Evolutionary conservation across 495 filamentous ascomycete species (phyloP).

Genomic region (Talaromyces thailandensis): DNA sequence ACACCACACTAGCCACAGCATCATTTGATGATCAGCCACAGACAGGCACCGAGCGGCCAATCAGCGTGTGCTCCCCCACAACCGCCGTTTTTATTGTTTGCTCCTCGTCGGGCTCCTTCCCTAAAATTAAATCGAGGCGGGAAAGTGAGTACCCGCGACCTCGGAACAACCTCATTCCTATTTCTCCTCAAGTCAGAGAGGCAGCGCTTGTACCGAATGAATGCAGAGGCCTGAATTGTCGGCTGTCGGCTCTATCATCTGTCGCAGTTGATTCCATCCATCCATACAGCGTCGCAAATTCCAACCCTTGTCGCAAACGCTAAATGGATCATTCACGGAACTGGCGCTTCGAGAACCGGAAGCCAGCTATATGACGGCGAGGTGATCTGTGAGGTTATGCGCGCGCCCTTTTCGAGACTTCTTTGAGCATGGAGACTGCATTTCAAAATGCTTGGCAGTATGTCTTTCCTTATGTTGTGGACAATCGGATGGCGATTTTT

Average conservation of each 20-base stretch:
- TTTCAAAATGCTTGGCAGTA: conserved; percentile 44
- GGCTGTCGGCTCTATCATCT: not conserved
- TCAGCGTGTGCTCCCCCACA: not conserved
- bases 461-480: conserved; percentile 15
- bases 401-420: conserved; percentile 14
- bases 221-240: not conserved
- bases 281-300: not conserved
- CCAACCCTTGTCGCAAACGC: conserved; percentile 9
- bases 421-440: conserved; percentile 37
- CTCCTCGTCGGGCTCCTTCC: not conserved
- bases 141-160: not conserved
- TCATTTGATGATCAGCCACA: not conserved
- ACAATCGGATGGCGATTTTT: not conserved
- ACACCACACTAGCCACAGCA: not conserved
- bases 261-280: not conserved
- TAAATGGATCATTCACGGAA: conserved; percentile 35
- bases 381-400: conserved; percentile 41
- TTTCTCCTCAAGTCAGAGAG: not conserved
- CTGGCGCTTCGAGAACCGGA: conserved; percentile 28
- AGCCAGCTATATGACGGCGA: conserved; percentile 47
- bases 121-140: not conserved
- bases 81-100: not conserved
- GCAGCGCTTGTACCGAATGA: too few species aligned
- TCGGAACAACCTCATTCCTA: not conserved
- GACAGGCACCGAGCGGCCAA: not conserved